Evolutionary conservation across 1,139 yeast species (phyloP).

Genomic region (Candida glucosophila): DNA sequence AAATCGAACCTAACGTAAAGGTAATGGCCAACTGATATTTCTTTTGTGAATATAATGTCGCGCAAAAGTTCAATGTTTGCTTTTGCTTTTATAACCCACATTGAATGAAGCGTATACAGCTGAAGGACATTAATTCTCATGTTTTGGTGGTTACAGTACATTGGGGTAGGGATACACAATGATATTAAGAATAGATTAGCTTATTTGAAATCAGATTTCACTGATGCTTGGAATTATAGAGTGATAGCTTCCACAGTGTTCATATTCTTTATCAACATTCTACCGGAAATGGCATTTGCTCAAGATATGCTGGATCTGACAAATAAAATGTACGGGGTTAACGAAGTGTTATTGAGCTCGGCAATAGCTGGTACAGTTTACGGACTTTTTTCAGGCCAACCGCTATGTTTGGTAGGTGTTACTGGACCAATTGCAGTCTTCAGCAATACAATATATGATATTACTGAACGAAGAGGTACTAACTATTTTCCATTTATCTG

Average conservation of each 20-base stretch:
- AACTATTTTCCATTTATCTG: constrained; percentile 91
- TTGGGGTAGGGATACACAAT: constrained; percentile 48
- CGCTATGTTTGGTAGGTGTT: constrained; percentile 93
- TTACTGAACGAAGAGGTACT: constrained; percentile 55
- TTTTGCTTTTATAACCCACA: no score
- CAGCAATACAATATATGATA: constrained; percentile 82
- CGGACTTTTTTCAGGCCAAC: constrained; percentile 83
- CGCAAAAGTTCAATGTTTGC: no score
- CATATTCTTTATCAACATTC: constrained; percentile 78
- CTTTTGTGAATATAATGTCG: no score
- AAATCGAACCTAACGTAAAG: no score
- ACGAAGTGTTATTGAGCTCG: constrained; percentile 75
- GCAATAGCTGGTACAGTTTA: constrained; percentile 87
- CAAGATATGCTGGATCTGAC: constrained; percentile 96
- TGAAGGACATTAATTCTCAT: no score
- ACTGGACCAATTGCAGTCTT: constrained; percentile 92
- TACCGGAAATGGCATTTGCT: constrained; percentile 95
- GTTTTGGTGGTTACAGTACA: no score
- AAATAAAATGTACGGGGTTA: constrained; percentile 77
- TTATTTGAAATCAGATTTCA: constrained; percentile 67
- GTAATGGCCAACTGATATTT: no score
- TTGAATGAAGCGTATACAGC: no score
- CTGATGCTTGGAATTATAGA: constrained; percentile 76
- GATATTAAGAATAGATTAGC: constrained; percentile 57
- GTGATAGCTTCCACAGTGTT: constrained; percentile 81